Evolutionary conservation across 1,284 basidiomycete species (phyloP), one percentile per base, ranked within the genome.

Genomic region (Phellopilus nigrolimitatus): DNA sequence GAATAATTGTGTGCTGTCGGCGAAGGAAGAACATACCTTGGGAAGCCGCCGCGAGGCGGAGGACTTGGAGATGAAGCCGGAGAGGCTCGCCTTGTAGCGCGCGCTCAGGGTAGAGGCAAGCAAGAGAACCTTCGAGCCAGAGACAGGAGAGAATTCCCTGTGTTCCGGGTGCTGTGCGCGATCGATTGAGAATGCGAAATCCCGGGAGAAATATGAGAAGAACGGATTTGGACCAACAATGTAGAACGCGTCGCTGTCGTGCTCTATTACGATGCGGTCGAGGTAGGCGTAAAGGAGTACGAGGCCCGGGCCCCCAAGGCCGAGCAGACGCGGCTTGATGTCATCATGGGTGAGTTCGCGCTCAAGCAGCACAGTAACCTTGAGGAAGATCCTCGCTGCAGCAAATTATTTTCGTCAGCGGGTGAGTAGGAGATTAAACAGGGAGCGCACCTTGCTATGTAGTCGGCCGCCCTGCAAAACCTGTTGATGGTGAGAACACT

Each of bases 71-170:
- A 88, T 76, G 54, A 90, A 80, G 51, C 76, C 78, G 48, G 82
- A 70, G 27, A 93, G 72, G 3, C 88, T 89, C 7, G 65, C 64
- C 51, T 68, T 70, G 57, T 86, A 78, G 53, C 83, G 79, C 8
- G 80, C 89, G 88, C 58, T 81, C 70, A 2, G 85, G 84, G 64
- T 85, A 81, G 69, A 92, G 93, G 15, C 68, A 69, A 25, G 79
- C 73, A 47, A 93, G 78, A 5, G 88, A 81, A 51, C 88, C 84
- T 67, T 93, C 91, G 53, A 93, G 73, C 80, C 86, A 93, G 19
- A 92, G 76, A 56, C 81, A 84, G 5, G 89, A 76, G 13, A 94
- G 77, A 31, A 93, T 76, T 19, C 79, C 88, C 5, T 91, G 91
- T 3, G 91, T 91, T 30, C 88, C 88, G 57, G 91, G 88, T 15